Percentiles rank a stretch among this genome's conserved stretches.
Conservation (phyloP, 1,284 basidiomycete genomes). For the Heterobasidion occidentale region DNA sequence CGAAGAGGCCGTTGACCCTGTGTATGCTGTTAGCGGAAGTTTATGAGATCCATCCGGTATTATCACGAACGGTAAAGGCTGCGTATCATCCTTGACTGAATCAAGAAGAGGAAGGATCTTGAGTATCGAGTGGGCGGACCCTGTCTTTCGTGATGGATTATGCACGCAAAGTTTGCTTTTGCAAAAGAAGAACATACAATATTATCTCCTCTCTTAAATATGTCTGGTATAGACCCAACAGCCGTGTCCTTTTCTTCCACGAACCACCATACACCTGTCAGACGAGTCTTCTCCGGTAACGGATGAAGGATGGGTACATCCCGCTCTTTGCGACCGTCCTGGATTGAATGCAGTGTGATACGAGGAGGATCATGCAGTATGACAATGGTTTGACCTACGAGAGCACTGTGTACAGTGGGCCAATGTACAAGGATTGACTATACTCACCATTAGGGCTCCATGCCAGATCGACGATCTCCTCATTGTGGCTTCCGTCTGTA, state of each 20-base stretch:
- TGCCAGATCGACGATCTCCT: conserved; percentile 49
- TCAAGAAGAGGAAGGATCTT: conserved; percentile 65
- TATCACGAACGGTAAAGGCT: conserved; percentile 45
- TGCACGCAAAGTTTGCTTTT: conserved; percentile 2
- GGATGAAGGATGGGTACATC: conserved; percentile 27
- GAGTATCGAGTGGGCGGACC: conserved; percentile 65
- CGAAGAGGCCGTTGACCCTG: conserved; percentile 70
- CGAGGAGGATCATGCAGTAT: conserved; percentile 62
- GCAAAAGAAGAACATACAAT: conserved; percentile 38
- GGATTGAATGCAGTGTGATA: conserved; percentile 65
- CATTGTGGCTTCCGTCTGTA: conserved; percentile 31
- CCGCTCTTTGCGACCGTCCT: conserved; percentile 56
- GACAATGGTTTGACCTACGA: conserved; percentile 61
- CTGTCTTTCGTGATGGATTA: conserved; percentile 42
- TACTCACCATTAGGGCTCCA: conserved; percentile 76
- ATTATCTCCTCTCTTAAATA: conserved; percentile 58
- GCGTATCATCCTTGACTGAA: conserved; percentile 51
- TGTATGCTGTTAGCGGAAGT: background rate
- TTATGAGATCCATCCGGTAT: background rate
- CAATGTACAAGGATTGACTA: conserved; percentile 1
- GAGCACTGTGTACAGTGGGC: conserved; percentile 11
- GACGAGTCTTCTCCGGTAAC: conserved; percentile 11
- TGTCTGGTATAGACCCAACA: conserved; percentile 54
- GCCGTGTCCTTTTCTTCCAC: conserved; percentile 33
- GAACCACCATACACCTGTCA: conserved; percentile 68